Percentiles rank a stretch among this genome's conserved stretches.
Conservation (phyloP, 202 grass and related monocot species). For the Schoenoplectus tabernaemontani region DNA sequence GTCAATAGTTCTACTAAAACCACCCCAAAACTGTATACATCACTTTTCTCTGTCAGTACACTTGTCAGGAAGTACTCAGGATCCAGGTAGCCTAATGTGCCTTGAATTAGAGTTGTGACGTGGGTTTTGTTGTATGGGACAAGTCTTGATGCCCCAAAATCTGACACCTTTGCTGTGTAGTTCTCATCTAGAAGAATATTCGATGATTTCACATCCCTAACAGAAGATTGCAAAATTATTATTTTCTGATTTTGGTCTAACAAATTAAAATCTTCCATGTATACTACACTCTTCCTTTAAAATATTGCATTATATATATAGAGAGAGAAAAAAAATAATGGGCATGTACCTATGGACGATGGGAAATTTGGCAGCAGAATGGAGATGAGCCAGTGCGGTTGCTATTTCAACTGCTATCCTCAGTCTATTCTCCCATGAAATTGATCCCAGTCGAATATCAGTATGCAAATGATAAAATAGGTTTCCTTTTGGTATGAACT, state of each 20-base stretch:
- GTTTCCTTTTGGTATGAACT: conserved; percentile 56
- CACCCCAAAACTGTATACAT: conserved; percentile 81
- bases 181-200: conserved; percentile 66
- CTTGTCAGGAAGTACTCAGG: conserved; percentile 75
- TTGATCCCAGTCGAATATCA: not conserved
- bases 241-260: too few relatives aligned
- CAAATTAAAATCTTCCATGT: not conserved
- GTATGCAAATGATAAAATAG: conserved; percentile 58
- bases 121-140: conserved; percentile 55
- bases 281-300: not conserved
- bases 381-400: conserved; percentile 47
- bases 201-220: conserved; percentile 58
- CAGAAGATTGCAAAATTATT: not conserved
- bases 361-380: conserved; percentile 38
- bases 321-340: not conserved
- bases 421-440: conserved; percentile 55
- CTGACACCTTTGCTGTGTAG: conserved; percentile 61
- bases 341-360: conserved; percentile 36
- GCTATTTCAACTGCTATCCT: conserved; percentile 63
- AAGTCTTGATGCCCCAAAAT: conserved; percentile 69
- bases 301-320: not conserved
- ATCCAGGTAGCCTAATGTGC: conserved; percentile 73
- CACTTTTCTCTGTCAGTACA: conserved; percentile 71
- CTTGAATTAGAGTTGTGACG: conserved; percentile 69
- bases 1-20: conserved; percentile 59